phyloP scores from a whole-genome alignment of 2,329 filamentous ascomycete genomes.

The Stachybotrys elegans region DNA sequence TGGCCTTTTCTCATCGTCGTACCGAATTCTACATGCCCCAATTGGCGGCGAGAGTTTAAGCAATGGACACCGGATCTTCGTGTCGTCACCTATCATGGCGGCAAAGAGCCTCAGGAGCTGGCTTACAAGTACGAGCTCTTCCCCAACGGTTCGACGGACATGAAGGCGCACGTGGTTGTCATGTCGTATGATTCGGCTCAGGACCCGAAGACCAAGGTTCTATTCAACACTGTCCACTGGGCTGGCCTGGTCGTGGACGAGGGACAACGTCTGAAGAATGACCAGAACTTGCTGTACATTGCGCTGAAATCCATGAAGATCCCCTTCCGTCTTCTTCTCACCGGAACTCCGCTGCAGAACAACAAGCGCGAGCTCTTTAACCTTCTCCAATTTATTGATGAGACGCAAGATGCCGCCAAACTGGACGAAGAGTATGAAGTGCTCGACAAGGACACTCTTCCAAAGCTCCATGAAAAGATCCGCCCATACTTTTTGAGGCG shows the following conservation, averaged over 20 bases:
- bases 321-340: slow-evolving; percentile 80
- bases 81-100: slow-evolving; percentile 90
- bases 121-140: slow-evolving; percentile 84
- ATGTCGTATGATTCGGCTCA: slow-evolving; percentile 90
- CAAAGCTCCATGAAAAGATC: slow-evolving; percentile 76
- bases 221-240: slow-evolving; percentile 74
- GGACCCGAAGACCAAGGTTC: slow-evolving; percentile 60
- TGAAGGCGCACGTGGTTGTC: slow-evolving; percentile 86
- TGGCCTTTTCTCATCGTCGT: slow-evolving; percentile 93
- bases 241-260: slow-evolving; percentile 88
- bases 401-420: slow-evolving; percentile 59
- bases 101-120: slow-evolving; percentile 66
- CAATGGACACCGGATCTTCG: slow-evolving; percentile 82
- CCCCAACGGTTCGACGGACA: slow-evolving; percentile 55
- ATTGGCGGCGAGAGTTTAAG: slow-evolving; percentile 95
- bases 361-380: slow-evolving; percentile 95
- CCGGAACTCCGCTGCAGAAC: slow-evolving; percentile 90
- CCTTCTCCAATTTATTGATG: slow-evolving; percentile 88
- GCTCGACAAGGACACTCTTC: slow-evolving; percentile 78
- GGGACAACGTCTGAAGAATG: slow-evolving; percentile 92
- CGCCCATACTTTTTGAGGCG: slow-evolving; percentile 65
- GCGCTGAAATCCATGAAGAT: slow-evolving; percentile 69
- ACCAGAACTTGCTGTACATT: slow-evolving; percentile 75
- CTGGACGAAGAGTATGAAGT: slow-evolving; percentile 72
- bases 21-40: slow-evolving; percentile 92